A percentile compares a stretch with the other conserved stretches of the same genome.
Conservation (phyloP, 768 basidiomycete genomes). For the Mycena venus region DNA sequence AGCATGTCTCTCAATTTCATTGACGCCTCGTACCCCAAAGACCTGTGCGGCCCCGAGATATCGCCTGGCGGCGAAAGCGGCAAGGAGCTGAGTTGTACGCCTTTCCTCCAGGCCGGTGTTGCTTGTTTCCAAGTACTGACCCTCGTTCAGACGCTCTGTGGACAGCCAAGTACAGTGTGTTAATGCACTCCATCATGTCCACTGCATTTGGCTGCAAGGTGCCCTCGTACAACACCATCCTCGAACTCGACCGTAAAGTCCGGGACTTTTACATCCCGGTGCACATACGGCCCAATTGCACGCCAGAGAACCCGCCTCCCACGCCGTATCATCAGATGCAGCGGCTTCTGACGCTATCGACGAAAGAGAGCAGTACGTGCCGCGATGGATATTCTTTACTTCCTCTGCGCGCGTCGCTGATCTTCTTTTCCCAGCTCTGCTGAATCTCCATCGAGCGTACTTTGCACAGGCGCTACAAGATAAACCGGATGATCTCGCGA, state of each 20-base stretch:
- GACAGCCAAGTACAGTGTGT: conserved; percentile 66
- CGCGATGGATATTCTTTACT: background rate
- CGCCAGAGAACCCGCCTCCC: conserved; percentile 33
- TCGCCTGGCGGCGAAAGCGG: conserved; percentile 45
- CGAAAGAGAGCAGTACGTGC: conserved; percentile 64
- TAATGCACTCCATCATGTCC: conserved; percentile 65
- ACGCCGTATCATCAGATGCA: conserved; percentile 51
- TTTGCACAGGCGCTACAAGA: conserved; percentile 78
- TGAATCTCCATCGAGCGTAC: conserved; percentile 77
- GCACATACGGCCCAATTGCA: conserved; percentile 55
- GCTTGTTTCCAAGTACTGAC: background rate
- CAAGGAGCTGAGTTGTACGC: conserved; percentile 34
- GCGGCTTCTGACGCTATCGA: conserved; percentile 56
- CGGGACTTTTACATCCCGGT: conserved; percentile 70
- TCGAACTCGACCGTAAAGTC: conserved; percentile 72
- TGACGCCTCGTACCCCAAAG: conserved; percentile 69
- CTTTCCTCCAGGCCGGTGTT: background rate
- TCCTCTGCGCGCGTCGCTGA: background rate
- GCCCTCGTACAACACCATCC: conserved; percentile 64
- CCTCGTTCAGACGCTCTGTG: conserved; percentile 63
- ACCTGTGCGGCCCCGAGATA: conserved; percentile 47
- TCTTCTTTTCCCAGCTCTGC: conserved; percentile 55
- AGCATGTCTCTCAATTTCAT: conserved; percentile 64
- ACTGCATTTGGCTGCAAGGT: conserved; percentile 65
- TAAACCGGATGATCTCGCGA: conserved; percentile 65